Percentiles rank a stretch among this genome's conserved stretches.
Evolutionary conservation across 352 stramenopile species (phyloP).

Genomic region (Pythium brachiatum): DNA sequence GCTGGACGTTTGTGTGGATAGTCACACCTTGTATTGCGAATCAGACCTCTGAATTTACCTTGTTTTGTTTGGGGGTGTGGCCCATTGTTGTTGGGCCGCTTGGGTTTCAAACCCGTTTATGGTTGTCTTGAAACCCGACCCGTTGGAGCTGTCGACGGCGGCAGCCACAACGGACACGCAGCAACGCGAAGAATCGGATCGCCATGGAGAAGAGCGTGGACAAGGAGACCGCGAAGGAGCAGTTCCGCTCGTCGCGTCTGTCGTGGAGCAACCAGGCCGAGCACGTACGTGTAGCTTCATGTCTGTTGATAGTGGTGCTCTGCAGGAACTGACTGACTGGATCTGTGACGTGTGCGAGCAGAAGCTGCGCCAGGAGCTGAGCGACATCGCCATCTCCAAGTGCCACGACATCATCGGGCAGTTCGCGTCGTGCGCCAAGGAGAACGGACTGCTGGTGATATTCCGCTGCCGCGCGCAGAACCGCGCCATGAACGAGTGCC

Average conservation of each 20-base stretch:
- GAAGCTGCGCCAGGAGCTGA: conserved; percentile 82
- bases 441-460: conserved; percentile 66
- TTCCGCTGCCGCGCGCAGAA: conserved; percentile 75
- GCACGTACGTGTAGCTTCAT: conserved; percentile 39
- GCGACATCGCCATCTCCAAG: conserved; percentile 79
- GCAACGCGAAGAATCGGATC: conserved; percentile 3
- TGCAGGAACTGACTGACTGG: not conserved
- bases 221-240: conserved; percentile 71
- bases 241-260: conserved; percentile 72
- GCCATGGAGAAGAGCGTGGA: conserved; percentile 46
- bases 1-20: not conserved
- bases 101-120: not conserved
- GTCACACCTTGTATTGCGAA: conserved; percentile 9
- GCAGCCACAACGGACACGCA: conserved; percentile 15
- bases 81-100: not conserved
- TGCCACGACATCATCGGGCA: conserved; percentile 51
- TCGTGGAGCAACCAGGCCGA: conserved; percentile 84
- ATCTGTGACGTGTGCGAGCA: conserved; percentile 22
- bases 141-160: not conserved
- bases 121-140: not conserved
- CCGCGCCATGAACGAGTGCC: conserved; percentile 73
- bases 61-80: conserved; percentile 6
- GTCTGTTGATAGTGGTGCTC: not conserved
- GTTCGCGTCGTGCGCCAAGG: conserved; percentile 68
- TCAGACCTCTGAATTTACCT: conserved; percentile 1